These are phyloP conservation scores for Boletus rubescentipes DNA, from an alignment of 768 basidiomycete genomes.

Conservation along the genomic window DNA sequence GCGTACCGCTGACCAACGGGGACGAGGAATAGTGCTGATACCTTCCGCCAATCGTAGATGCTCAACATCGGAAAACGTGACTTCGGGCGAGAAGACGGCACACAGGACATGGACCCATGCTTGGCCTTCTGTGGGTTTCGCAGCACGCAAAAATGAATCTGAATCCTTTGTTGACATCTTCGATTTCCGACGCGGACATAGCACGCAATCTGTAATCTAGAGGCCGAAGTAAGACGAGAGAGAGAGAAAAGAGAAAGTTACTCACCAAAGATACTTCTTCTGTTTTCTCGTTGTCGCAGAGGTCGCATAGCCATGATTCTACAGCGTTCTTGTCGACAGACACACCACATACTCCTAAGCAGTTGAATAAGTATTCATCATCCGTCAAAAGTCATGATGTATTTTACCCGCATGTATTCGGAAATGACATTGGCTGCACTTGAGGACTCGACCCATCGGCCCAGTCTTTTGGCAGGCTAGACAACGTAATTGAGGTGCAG, in stretches of 20 bases:
- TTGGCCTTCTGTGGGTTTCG: conserved; percentile 91
- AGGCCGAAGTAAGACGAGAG: conserved; percentile 1
- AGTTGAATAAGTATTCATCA: conserved; percentile 6
- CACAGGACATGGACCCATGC: conserved; percentile 93
- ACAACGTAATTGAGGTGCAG: conserved; percentile 67
- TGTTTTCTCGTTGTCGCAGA: conserved; percentile 82
- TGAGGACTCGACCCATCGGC: conserved; percentile 72
- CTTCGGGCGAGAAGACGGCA: conserved; percentile 82
- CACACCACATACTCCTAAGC: conserved; percentile 65
- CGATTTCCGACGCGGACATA: conserved; percentile 62
- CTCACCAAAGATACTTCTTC: conserved; percentile 80
- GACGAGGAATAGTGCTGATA: conserved; percentile 65
- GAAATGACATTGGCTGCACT: conserved; percentile 79
- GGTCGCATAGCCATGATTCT: conserved; percentile 83
- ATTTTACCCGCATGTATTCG: conserved; percentile 73
- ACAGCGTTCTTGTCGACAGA: conserved; percentile 58
- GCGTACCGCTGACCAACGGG: conserved; percentile 75
- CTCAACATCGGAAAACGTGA: conserved; percentile 75
- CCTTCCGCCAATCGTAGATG: conserved; percentile 84
- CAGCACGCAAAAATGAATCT: conserved; percentile 69
- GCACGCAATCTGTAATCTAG: conserved; percentile 80
- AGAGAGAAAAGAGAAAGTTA: conserved; percentile 4
- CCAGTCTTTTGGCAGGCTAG: conserved; percentile 74
- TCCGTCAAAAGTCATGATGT: not conserved
- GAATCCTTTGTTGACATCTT: conserved; percentile 44